phyloP scores from a whole-genome alignment of 2,329 filamentous ascomycete genomes.

The Penicillium capsulatum region DNA sequence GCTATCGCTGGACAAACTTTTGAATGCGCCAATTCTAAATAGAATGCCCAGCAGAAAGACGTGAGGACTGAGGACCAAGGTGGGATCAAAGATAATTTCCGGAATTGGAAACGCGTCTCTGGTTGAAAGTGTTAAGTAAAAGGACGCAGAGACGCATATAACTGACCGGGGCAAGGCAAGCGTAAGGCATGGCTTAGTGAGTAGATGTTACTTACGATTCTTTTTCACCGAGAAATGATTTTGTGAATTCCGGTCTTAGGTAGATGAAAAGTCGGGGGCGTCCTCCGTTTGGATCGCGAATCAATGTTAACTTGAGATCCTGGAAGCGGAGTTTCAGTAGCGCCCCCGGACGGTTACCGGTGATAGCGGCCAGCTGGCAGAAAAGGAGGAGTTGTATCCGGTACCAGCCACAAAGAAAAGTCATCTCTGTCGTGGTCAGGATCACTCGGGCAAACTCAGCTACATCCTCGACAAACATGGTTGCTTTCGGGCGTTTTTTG shows the following conservation, averaged over 20 bases:
- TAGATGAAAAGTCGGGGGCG: conserved; percentile 23
- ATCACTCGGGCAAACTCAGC: conserved; percentile 29
- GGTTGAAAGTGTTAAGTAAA: conserved; percentile 10
- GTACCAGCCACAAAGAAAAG: conserved; percentile 27
- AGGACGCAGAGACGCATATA: conserved; percentile 17
- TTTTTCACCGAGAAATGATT: conserved; percentile 24
- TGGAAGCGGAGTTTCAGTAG: conserved; percentile 25
- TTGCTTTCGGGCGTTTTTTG: conserved; percentile 21
- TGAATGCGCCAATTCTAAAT: conserved; percentile 32
- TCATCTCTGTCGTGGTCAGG: conserved; percentile 30
- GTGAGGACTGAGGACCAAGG: conserved; percentile 36
- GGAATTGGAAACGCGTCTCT: conserved; percentile 35
- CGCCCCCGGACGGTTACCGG: conserved; percentile 18
- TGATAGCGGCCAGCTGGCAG: conserved; percentile 29
- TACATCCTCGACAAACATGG: conserved; percentile 33
- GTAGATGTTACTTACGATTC: conserved; percentile 15
- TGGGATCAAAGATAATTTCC: conserved; percentile 37
- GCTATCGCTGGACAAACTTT: conserved; percentile 17
- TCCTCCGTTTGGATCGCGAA: conserved; percentile 23
- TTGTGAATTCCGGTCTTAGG: conserved; percentile 24
- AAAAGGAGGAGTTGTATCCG: conserved; percentile 23
- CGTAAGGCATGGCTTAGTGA: neutral
- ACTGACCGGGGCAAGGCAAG: neutral
- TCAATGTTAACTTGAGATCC: conserved; percentile 25
- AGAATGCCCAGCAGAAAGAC: conserved; percentile 35